A percentile compares a stretch with the other conserved stretches of the same genome.
phyloP scores from a whole-genome alignment of 768 basidiomycete genomes.

The Cystofilobasidium ferigula region DNA sequence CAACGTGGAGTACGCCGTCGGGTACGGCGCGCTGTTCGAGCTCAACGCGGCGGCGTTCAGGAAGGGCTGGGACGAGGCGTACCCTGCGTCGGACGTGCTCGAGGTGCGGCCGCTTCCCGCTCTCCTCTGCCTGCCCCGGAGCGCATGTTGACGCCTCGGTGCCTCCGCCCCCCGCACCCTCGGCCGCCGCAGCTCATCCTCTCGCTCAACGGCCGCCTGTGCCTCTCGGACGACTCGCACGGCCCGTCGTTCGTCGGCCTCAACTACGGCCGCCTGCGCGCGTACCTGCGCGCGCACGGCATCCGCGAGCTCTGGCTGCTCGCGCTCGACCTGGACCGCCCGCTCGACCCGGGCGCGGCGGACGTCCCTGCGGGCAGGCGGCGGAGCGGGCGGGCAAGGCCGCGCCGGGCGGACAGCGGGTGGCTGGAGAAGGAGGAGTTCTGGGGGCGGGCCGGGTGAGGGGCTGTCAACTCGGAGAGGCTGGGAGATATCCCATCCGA shows the following conservation, averaged over 20 bases:
- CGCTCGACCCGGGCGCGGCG: not conserved
- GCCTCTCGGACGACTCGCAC: conserved; percentile 92
- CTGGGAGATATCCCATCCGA: too few species aligned
- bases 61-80: conserved; percentile 77
- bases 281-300: conserved; percentile 54
- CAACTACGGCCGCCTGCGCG: conserved; percentile 58
- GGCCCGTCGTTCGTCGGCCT: conserved; percentile 76
- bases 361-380: not conserved
- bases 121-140: not conserved
- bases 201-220: conserved; percentile 58
- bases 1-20: conserved; percentile 60
- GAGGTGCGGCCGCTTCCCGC: conserved; percentile 44
- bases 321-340: conserved; percentile 22
- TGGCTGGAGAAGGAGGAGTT: too few species aligned
- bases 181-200: conserved; percentile 68
- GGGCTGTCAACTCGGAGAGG: too few species aligned
- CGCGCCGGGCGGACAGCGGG: conserved; percentile 25
- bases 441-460: too few species aligned
- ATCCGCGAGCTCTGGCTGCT: conserved; percentile 46
- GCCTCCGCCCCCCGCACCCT: too few species aligned
- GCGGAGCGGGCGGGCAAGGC: conserved; percentile 28
- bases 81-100: conserved; percentile 69
- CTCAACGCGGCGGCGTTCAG: conserved; percentile 82
- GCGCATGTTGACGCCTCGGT: not conserved
- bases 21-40: conserved; percentile 86